Evolutionary conservation across 2,329 filamentous ascomycete genomes (phyloP).

Genomic region (Pseudogymnoascus sp.): DNA sequence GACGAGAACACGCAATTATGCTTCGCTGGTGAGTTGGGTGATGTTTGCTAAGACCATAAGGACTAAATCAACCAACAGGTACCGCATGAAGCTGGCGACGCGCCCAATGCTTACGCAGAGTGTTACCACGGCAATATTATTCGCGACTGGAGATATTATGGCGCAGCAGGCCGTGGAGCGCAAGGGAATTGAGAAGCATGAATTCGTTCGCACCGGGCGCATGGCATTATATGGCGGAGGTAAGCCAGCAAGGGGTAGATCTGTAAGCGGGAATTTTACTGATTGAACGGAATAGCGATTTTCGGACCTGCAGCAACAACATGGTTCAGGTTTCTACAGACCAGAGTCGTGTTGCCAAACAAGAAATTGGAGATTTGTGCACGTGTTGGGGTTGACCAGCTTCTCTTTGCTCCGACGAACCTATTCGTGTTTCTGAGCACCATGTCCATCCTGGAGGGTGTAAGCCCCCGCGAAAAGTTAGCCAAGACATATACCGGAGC

Average conservation of each 20-base stretch:
- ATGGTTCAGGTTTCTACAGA: conserved; percentile 62
- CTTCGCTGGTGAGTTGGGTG: conserved; percentile 1
- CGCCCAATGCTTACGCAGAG: conserved; percentile 85
- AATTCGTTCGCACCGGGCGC: conserved; percentile 60
- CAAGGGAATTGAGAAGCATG: conserved; percentile 68
- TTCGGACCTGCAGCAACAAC: conserved; percentile 64
- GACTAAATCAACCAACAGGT: conserved; percentile 45
- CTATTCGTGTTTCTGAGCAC: conserved; percentile 56
- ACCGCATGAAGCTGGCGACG: conserved; percentile 72
- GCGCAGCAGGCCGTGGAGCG: conserved; percentile 88
- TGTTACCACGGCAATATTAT: conserved; percentile 83
- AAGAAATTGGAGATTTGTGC: conserved; percentile 53
- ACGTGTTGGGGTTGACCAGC: conserved; percentile 57
- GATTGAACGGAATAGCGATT: conserved; percentile 37
- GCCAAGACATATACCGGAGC: conserved; percentile 50
- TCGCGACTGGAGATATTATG: conserved; percentile 82
- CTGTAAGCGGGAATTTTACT: conserved; percentile 5
- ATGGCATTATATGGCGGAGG: conserved; percentile 76
- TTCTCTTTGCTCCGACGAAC: conserved; percentile 57
- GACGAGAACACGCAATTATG: neutral
- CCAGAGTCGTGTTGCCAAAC: conserved; percentile 47
- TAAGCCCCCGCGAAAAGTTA: conserved; percentile 51
- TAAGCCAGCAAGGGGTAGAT: conserved; percentile 31
- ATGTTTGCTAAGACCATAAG: neutral
- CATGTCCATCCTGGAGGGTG: conserved; percentile 60